Base-by-base conservation (phyloP, 768 basidiomycete genomes). In the Termitomyces sp. region DNA sequence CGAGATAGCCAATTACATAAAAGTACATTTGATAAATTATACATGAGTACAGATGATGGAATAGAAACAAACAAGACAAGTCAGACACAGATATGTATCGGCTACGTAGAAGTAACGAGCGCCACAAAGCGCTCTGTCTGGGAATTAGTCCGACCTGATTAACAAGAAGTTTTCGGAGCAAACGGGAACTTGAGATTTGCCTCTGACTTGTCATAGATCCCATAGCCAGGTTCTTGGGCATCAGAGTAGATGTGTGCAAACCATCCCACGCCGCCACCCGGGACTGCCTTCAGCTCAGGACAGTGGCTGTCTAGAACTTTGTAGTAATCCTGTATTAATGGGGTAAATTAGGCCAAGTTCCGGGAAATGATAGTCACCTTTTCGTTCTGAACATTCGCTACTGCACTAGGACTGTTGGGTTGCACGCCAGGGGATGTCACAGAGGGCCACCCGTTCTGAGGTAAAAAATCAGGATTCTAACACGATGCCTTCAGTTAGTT, bases 161-260 rank as follows among this genome's bases (percentile, higher is more conserved):
- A 90, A 70, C 88, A 89, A 5, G 77, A 77, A 5, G 85, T 88
- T 60, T 78, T 81, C 0, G 88, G 88, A n/a, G 72, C 74, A 69
- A 91, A 90, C 5, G 76, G 72, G 68, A 91, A 88, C 73, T 91
- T 90, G 63, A 80, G 65, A 25, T 68, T 67, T 15, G 70, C 67
- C 25, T 84, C 83, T 36, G 75, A 71, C 0, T 46, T 63, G 37
- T 80, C 72, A 66, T 87, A 87, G 56, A 91, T 82, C 6, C 89
- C 90, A 67, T 92, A 92, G 11, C 89, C 89, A 17, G 86, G 84
- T 66, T 82, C 80, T 66, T 84, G 80, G 62, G 72, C 61, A 67
- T 91, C 91, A 1, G 85, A 84, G 67, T 91, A 91, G 57, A 91
- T 86, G 69, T 92, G 91, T 32, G 87, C 88, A 66, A 92, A 92